Evolutionary conservation across 2,329 filamentous ascomycete species (phyloP), one percentile per base, ranked within the genome.

Genomic region (Sphaceloma murrayae): DNA sequence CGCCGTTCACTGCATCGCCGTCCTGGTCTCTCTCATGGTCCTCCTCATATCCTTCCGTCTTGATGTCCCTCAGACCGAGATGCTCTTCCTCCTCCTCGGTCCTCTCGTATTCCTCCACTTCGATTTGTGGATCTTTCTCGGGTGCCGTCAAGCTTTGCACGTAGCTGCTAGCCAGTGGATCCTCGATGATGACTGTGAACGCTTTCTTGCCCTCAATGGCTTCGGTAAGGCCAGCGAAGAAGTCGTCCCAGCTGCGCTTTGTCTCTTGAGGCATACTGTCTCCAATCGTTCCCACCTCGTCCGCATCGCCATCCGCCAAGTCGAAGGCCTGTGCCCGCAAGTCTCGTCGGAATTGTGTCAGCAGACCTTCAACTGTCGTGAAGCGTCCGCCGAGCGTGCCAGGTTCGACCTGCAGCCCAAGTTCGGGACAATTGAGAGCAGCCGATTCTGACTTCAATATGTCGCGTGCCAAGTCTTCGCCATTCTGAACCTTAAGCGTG

Each of bases 391-490:
- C 91, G 13, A 98, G 77, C 0, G 91, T 98, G 46, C 91, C 91
- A 0, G 89, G 87, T 63, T 94, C 87, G 51, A 96, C 86, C 43
- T 80, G 77, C 8, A 98, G 78, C 53, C 81, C 77, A 13, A 96
- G 78, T 60, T 98, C 88, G 0, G 86, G 83, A 61, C 87, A 94
- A 56, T 81, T 77, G 49, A 98, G 73, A 9, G 78, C 80, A 59
- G 91, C 96, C 18, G 83, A 91, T 64, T 98, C 91, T 53, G 84
- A 87, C 70, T 98, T 98, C 56, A 98, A 80, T 49, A 98, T 94
- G 58, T 98, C 91, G 51, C 91, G 78, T 9, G 80, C 82, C 32
- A 98, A 73, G 62, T 98, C 91, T 47, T 79, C 73, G 22, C 68
- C 60, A 24, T 66, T 77, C 48, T 78, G 70, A 46, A 96, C 82